Evolutionary conservation across 176 grass and related monocot species (phyloP).

Genomic region (Hordeum marinum): DNA sequence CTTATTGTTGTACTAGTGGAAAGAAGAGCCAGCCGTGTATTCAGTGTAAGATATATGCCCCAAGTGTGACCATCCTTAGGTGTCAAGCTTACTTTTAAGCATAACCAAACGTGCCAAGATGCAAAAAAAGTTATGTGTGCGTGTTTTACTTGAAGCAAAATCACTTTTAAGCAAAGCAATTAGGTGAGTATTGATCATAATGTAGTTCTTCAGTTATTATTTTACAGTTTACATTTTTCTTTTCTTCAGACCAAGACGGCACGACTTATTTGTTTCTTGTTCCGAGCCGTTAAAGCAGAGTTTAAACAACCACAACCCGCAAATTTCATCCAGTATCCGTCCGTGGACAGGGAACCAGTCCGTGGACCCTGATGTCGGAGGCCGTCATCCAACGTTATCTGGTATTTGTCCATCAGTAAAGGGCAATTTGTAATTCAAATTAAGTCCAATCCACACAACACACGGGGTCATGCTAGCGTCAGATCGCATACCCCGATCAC

Average conservation of each 20-base stretch:
- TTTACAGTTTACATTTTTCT: neutral
- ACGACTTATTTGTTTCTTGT: no score
- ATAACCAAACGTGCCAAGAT: neutral
- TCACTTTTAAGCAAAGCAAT: neutral
- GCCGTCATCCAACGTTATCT: no score
- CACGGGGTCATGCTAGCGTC: no score
- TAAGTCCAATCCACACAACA: no score
- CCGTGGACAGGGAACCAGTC: no score
- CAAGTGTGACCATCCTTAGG: neutral
- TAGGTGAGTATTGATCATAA: neutral
- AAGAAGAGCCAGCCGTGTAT: neutral
- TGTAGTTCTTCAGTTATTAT: neutral
- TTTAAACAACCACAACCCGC: no score
- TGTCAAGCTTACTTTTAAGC: slow-evolving; percentile 3
- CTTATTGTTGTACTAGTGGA: neutral
- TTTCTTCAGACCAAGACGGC: neutral
- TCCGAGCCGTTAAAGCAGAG: no score
- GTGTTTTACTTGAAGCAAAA: neutral
- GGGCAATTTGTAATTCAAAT: no score
- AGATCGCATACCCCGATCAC: no score
- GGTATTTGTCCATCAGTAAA: no score
- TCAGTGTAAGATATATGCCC: neutral
- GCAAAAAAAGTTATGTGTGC: neutral
- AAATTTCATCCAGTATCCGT: no score
- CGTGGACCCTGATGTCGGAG: no score